Conservation (phyloP, 306 rosid genomes). For the Quercus gilva region DNA sequence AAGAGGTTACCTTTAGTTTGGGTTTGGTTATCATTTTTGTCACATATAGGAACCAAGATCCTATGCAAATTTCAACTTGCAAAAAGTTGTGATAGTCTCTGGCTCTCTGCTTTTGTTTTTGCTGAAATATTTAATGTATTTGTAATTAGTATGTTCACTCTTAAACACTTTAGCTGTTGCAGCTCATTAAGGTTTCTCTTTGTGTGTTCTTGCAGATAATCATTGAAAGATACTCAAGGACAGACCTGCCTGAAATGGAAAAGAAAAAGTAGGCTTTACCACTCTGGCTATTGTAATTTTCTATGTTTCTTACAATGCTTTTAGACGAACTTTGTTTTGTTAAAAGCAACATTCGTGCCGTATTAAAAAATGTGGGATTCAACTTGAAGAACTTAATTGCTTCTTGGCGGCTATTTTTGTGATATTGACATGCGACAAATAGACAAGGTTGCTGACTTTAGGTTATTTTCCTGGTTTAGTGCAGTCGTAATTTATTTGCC, state of each 20-base stretch:
- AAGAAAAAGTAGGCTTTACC: conserved; percentile 44
- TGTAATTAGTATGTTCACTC: not conserved
- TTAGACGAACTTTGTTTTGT: not conserved
- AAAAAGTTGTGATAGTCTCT: too few species aligned
- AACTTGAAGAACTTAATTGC: not conserved
- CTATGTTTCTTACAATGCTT: conserved; percentile 14
- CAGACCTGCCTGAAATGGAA: conserved; percentile 50
- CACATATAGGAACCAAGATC: not conserved
- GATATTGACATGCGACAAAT: not conserved
- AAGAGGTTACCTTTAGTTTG: not conserved
- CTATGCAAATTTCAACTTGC: too few species aligned
- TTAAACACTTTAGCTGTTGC: not conserved
- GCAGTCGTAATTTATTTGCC: conserved; percentile 1
- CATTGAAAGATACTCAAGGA: conserved; percentile 41
- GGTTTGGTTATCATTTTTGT: not conserved
- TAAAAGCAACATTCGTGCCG: not conserved
- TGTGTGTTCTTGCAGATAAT: conserved; percentile 35
- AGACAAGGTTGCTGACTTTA: conserved; percentile 1
- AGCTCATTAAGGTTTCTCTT: conserved; percentile 2
- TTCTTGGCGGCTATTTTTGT: not conserved
- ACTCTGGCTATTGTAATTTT: conserved; percentile 16
- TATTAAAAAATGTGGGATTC: not conserved
- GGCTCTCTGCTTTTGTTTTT: not conserved
- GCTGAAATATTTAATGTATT: not conserved
- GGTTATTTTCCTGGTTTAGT: not conserved